Conservation (phyloP, 2,329 filamentous ascomycete genomes). For the Didymella pinodella region DNA sequence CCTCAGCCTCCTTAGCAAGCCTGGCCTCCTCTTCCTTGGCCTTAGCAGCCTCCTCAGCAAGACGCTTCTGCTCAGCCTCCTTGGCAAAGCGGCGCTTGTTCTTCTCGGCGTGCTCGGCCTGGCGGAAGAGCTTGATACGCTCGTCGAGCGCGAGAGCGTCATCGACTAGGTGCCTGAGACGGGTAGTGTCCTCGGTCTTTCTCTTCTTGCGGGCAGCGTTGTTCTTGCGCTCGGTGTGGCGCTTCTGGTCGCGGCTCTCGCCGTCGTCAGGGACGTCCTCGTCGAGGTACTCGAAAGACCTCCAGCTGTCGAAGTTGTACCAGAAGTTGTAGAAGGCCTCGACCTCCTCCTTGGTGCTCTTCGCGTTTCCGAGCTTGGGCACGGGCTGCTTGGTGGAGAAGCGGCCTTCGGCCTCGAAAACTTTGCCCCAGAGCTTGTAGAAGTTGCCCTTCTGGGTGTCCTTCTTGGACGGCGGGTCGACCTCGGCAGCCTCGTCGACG, state of each 20-base stretch:
- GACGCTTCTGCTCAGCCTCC: conserved; percentile 89
- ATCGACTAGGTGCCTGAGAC: conserved; percentile 88
- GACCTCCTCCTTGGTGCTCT: conserved; percentile 86
- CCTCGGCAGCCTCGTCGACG: conserved; percentile 91
- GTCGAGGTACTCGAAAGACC: conserved; percentile 96
- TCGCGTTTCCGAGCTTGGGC: conserved; percentile 82
- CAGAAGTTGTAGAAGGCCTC: conserved; percentile 99
- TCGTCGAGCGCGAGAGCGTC: conserved; percentile 85
- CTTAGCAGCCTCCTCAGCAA: conserved; percentile 82
- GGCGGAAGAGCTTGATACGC: conserved; percentile 96
- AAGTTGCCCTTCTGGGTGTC: conserved; percentile 84
- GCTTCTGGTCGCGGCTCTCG: conserved; percentile 98
- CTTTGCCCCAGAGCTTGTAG: conserved; percentile 91
- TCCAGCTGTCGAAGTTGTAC: conserved; percentile 99
- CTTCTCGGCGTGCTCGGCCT: conserved; percentile 90
- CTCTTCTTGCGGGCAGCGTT: conserved; percentile 97
- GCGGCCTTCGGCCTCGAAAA: conserved; percentile 90
- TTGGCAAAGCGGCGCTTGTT: conserved; percentile 92
- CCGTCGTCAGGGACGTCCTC: conserved; percentile 99
- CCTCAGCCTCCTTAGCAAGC: conserved; percentile 83
- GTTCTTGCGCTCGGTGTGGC: conserved; percentile 98
- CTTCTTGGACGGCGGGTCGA: conserved; percentile 93
- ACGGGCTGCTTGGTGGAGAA: conserved; percentile 94
- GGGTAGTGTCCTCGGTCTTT: conserved; percentile 96
- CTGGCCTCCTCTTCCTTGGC: conserved; percentile 85